phyloP scores from a whole-genome alignment of 371 early-diverging fungal species.

The Rhizopus arrhizus region DNA sequence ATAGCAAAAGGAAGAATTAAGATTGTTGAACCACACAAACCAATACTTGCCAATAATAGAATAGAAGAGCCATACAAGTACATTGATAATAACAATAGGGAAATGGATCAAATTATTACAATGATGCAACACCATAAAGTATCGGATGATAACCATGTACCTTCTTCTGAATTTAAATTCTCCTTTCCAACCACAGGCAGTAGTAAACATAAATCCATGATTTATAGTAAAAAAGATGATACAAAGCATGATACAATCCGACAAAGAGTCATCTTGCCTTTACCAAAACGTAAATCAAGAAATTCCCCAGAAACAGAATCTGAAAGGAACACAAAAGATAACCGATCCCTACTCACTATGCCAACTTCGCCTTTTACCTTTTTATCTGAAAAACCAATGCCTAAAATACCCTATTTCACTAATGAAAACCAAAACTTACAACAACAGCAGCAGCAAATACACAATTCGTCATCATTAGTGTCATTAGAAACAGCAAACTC shows the following conservation, averaged over 20 bases:
- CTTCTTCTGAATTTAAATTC: slow-evolving; percentile 26
- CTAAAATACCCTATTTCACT: slow-evolving; percentile 1
- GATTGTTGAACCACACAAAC: neutral
- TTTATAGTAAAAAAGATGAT: no score
- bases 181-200: slow-evolving; percentile 16
- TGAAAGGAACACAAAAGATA: neutral
- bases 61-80: neutral
- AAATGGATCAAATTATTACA: slow-evolving; percentile 30
- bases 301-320: neutral
- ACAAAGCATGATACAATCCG: neutral
- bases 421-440: slow-evolving; percentile 2
- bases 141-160: slow-evolving; percentile 21
- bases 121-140: slow-evolving; percentile 34
- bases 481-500: neutral
- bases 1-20: neutral
- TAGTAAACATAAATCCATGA: neutral
- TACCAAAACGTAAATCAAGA: slow-evolving; percentile 22
- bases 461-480: neutral
- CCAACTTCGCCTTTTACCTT: neutral
- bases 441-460: slow-evolving; percentile 1
- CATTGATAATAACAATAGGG: neutral
- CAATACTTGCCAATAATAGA: neutral
- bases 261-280: slow-evolving; percentile 24
- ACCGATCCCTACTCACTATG: neutral
- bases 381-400: slow-evolving; percentile 1